These are phyloP conservation scores for Oryza nivara DNA, from an alignment of 176 grass and related monocot genomes.

Conservation along the genomic window DNA sequence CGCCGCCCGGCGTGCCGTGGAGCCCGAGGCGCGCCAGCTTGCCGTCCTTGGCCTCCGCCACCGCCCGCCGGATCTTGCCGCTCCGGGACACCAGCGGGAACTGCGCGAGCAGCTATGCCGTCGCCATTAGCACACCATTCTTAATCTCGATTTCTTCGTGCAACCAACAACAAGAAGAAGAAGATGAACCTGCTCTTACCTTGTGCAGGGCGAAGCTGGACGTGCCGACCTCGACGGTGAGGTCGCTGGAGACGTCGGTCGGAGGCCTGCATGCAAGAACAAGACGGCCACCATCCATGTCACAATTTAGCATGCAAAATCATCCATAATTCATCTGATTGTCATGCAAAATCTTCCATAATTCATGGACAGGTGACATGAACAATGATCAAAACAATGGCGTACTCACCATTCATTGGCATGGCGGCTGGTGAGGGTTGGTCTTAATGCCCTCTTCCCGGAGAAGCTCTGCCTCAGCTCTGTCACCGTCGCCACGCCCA, in stretches of 20 bases:
- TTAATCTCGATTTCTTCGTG: background rate
- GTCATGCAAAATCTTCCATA: background rate
- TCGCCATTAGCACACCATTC: conserved; percentile 40
- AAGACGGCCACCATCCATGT: background rate
- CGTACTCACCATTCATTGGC: conserved; percentile 71
- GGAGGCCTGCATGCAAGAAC: conserved; percentile 72
- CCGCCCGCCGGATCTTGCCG: conserved; percentile 79
- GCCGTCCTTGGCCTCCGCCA: conserved; percentile 70
- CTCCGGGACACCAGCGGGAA: conserved; percentile 94
- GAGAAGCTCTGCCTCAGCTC: conserved; percentile 95
- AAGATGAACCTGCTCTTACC: conserved; percentile 46
- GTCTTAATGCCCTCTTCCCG: conserved; percentile 82
- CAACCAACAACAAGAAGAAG: background rate
- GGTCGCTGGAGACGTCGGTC: conserved; percentile 94
- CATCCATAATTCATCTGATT: background rate
- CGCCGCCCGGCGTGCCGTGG: conserved; percentile 65
- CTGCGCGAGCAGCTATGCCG: conserved; percentile 72
- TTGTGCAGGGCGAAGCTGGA: conserved; percentile 98
- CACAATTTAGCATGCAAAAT: background rate
- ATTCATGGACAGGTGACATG: background rate
- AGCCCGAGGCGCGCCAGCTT: conserved; percentile 71
- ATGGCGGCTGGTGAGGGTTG: conserved; percentile 71
- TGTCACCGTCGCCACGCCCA: conserved; percentile 88
- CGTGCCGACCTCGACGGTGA: conserved; percentile 81
- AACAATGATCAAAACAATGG: background rate